Percentiles rank a stretch among this genome's conserved stretches.
Conservation (phyloP, 2,329 filamentous ascomycete genomes). For the Phaeosphaeriaceae sp. region DNA sequence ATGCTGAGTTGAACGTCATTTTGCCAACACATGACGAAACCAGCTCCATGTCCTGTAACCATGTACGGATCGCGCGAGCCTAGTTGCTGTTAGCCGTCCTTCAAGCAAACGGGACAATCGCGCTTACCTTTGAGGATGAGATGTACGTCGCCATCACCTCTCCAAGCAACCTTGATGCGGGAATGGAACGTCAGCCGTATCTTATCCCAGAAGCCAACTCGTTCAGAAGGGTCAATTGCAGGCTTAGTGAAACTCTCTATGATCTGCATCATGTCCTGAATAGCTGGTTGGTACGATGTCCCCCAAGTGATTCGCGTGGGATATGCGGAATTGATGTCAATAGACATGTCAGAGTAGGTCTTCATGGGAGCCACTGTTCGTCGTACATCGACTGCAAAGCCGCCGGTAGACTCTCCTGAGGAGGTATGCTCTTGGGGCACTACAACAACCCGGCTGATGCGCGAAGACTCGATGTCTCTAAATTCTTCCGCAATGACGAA, state of each 20-base stretch:
- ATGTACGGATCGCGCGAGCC: slow-evolving; percentile 89
- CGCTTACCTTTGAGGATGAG: slow-evolving; percentile 80
- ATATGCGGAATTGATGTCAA: slow-evolving; percentile 92
- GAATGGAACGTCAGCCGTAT: slow-evolving; percentile 95
- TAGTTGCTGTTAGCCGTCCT: slow-evolving; percentile 27
- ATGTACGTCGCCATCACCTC: slow-evolving; percentile 94
- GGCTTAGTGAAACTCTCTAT: slow-evolving; percentile 98
- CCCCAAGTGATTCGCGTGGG: slow-evolving; percentile 97
- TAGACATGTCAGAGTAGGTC: slow-evolving; percentile 89
- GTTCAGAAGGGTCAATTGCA: slow-evolving; percentile 89
- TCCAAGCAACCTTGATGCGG: slow-evolving; percentile 87
- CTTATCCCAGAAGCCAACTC: slow-evolving; percentile 98
- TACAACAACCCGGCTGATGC: slow-evolving; percentile 82
- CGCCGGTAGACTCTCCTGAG: slow-evolving; percentile 66
- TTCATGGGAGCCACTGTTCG: slow-evolving; percentile 95
- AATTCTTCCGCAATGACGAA: slow-evolving; percentile 97
- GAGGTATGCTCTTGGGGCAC: slow-evolving; percentile 72
- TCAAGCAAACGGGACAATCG: background rate
- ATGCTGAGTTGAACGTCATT: slow-evolving; percentile 91
- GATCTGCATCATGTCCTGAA: slow-evolving; percentile 99
- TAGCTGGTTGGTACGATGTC: slow-evolving; percentile 94
- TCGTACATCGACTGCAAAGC: slow-evolving; percentile 85
- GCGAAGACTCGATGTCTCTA: slow-evolving; percentile 78
- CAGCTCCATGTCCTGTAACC: slow-evolving; percentile 89
- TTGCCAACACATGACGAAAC: slow-evolving; percentile 98